Conservation (phyloP, 306 rosid genomes). For the Albizia julibrissin region DNA sequence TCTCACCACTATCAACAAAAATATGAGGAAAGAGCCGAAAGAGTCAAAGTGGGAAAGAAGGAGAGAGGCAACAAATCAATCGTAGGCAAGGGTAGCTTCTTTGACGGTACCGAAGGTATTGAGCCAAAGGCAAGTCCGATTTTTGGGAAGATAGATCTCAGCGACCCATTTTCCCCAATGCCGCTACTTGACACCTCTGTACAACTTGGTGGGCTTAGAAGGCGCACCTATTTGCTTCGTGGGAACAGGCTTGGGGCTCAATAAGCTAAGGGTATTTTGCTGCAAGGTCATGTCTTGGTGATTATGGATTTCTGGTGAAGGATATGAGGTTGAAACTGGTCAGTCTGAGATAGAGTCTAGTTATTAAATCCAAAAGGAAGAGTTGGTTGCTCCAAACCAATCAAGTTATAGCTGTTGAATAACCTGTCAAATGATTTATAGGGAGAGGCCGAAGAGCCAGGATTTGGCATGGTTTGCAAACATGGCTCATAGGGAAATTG, state of each 20-base stretch:
- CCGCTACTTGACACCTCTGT: constrained; percentile 89
- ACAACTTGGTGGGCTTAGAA: constrained; percentile 50
- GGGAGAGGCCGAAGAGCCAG: too few species aligned
- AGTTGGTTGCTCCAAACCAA: constrained; percentile 50
- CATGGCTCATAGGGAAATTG: constrained; percentile 41
- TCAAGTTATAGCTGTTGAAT: constrained; percentile 37
- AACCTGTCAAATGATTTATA: constrained; percentile 49
- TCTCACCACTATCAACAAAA: too few species aligned
- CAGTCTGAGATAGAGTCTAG: constrained; percentile 54
- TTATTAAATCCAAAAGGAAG: constrained; percentile 54
- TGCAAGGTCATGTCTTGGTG: constrained; percentile 8
- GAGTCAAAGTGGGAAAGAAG: too few species aligned
- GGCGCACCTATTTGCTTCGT: too few species aligned
- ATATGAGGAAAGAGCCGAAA: too few species aligned
- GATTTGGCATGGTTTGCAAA: too few species aligned
- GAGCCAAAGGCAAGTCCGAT: constrained; percentile 91
- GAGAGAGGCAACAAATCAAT: not conserved
- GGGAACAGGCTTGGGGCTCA: too few species aligned
- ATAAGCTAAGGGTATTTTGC: not conserved
- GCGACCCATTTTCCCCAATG: constrained; percentile 99
- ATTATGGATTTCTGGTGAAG: constrained; percentile 44
- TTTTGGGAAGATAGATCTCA: constrained; percentile 88
- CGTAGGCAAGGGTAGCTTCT: constrained; percentile 95
- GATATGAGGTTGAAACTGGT: constrained; percentile 67
- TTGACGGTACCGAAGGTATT: constrained; percentile 94